A percentile compares a stretch with the other conserved stretches of the same genome.
Evolutionary conservation across 75 land plant genomes (phyloP).

Genomic region (Sequoiadendron giganteum): DNA sequence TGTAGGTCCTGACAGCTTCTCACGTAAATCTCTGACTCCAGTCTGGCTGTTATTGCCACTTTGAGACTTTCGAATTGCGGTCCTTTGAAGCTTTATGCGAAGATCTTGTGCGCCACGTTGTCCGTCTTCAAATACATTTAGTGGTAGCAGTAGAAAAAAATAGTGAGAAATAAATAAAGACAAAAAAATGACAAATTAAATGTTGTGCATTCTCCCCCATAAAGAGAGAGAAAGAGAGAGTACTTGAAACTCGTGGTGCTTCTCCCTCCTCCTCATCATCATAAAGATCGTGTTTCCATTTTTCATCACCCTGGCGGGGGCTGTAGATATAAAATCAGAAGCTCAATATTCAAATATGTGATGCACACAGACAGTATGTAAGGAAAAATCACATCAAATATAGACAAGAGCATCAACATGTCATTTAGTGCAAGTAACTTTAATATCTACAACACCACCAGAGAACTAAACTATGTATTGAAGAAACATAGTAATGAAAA

Average conservation of each 20-base stretch:
- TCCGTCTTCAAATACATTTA: constrained; percentile 21
- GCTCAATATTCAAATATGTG: background rate
- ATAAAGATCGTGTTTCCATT: constrained; percentile 78
- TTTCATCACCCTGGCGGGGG: constrained; percentile 56
- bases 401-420: background rate
- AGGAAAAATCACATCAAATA: background rate
- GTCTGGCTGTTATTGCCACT: constrained; percentile 27
- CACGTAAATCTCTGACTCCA: constrained; percentile 73
- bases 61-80: constrained; percentile 21
- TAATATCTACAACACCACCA: background rate
- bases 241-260: constrained; percentile 55
- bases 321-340: constrained; percentile 27
- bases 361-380: background rate
- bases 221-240: constrained; percentile 6
- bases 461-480: background rate
- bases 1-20: constrained; percentile 71
- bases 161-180: background rate
- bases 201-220: background rate
- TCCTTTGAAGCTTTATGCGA: constrained; percentile 65
- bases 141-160: too few relatives aligned
- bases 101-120: constrained; percentile 61
- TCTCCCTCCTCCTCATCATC: constrained; percentile 27
- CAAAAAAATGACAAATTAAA: background rate
- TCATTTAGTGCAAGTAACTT: background rate
- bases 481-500: background rate